These are phyloP conservation scores for Termitomyces sp. DNA, from an alignment of 768 basidiomycete species.

Conservation along the genomic window DNA sequence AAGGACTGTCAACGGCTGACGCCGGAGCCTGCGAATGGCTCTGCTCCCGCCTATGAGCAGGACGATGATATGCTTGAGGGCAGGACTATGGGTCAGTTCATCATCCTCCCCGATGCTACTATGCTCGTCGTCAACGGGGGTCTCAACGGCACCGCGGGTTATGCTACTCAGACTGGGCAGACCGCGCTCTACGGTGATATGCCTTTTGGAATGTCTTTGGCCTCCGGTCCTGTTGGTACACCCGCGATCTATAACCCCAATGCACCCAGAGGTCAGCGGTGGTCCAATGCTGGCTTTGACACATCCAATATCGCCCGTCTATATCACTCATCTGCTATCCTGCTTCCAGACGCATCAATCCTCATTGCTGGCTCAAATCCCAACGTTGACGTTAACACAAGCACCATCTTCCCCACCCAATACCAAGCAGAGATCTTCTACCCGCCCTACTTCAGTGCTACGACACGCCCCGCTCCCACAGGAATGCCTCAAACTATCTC, in stretches of 20 bases:
- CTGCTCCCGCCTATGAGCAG: conserved; percentile 50
- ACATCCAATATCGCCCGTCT: conserved; percentile 59
- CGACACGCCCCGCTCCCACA: conserved; percentile 59
- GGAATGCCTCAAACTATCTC: conserved; percentile 67
- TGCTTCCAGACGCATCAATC: conserved; percentile 79
- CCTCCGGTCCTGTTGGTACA: conserved; percentile 59
- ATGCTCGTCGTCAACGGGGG: conserved; percentile 81
- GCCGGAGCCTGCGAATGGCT: conserved; percentile 74
- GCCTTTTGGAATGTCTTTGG: conserved; percentile 58
- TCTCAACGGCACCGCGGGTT: conserved; percentile 81
- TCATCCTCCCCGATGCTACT: conserved; percentile 73
- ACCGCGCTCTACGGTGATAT: conserved; percentile 42
- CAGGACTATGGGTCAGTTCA: conserved; percentile 91
- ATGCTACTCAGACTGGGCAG: conserved; percentile 44
- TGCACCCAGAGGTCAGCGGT: conserved; percentile 54
- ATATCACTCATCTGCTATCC: conserved; percentile 78
- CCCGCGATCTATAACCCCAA: conserved; percentile 73
- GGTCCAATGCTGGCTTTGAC: conserved; percentile 53
- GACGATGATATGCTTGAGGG: conserved; percentile 75
- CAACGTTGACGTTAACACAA: conserved; percentile 72
- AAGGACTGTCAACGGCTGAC: conserved; percentile 80
- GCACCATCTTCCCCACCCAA: conserved; percentile 63
- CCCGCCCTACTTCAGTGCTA: conserved; percentile 80
- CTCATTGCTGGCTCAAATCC: conserved; percentile 92
- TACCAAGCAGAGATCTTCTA: conserved; percentile 88